These are phyloP conservation scores for Dictyostelium capitatum DNA, from an alignment of 78 protist species.

Conservation along the genomic window DNA sequence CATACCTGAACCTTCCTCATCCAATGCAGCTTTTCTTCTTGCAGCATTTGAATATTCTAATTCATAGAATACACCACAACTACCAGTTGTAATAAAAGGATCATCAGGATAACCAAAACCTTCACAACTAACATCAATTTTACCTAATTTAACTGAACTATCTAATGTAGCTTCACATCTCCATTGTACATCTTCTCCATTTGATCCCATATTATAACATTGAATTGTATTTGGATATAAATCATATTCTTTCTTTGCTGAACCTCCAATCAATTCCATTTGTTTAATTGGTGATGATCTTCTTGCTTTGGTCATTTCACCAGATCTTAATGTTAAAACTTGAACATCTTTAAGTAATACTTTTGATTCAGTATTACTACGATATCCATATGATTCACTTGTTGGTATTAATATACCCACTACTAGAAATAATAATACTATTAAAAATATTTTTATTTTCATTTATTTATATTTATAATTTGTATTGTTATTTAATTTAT, in stretches of 20 bases:
- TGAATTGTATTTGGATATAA: background rate
- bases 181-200: constrained; percentile 64
- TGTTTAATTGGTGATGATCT: constrained; percentile 42
- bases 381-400: background rate
- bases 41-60: constrained; percentile 25
- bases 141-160: constrained; percentile 36
- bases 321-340: background rate
- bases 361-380: background rate
- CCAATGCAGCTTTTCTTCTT: background rate
- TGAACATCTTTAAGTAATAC: constrained; percentile 35
- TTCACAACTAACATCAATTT: constrained; percentile 54
- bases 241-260: background rate
- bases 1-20: background rate
- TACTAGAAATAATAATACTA: background rate
- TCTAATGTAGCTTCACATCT: constrained; percentile 41
- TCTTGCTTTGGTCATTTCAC: constrained; percentile 16
- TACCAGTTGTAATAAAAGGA: constrained; percentile 11
- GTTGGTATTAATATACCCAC: background rate
- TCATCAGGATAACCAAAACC: constrained; percentile 35
- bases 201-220: constrained; percentile 30
- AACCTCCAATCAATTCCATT: constrained; percentile 35
- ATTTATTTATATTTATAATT: no score
- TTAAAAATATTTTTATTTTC: no score
- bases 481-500: no score
- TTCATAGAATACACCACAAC: constrained; percentile 53